phyloP scores from a whole-genome alignment of 164 flowering plant species.

The Stephania yunnanensis region DNA sequence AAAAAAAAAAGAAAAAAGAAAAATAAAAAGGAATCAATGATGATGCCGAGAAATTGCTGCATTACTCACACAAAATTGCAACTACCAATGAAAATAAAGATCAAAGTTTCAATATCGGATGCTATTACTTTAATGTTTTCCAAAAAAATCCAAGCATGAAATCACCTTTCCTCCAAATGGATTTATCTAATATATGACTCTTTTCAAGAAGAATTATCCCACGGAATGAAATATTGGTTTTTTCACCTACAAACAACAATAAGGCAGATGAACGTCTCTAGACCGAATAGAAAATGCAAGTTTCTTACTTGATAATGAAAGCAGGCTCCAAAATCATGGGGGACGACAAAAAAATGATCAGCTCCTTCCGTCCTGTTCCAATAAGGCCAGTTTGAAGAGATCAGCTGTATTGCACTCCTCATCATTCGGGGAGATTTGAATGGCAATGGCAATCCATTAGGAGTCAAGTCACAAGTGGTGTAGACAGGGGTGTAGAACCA shows the following conservation, averaged over 20 bases:
- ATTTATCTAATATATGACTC: not conserved
- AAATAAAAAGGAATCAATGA: not conserved
- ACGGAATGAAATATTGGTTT: not conserved
- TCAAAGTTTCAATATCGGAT: not conserved
- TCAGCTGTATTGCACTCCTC: constrained; percentile 94
- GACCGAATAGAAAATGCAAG: not conserved
- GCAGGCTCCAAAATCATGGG: constrained; percentile 96
- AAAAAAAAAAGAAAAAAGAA: not conserved
- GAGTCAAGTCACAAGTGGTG: constrained; percentile 88
- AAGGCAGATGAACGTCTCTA: not conserved
- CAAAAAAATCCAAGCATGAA: not conserved
- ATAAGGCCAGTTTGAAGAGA: constrained; percentile 91
- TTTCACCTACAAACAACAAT: no score
- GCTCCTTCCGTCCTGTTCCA: constrained; percentile 96
- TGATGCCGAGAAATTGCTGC: not conserved
- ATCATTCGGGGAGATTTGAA: constrained; percentile 97
- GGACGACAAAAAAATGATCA: constrained; percentile 87
- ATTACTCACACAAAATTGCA: no score
- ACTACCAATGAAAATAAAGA: not conserved
- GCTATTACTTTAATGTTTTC: no score
- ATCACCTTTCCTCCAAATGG: not conserved
- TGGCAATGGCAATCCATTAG: constrained; percentile 90
- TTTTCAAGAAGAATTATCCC: not conserved
- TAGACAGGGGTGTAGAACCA: constrained; percentile 97
- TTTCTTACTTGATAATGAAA: constrained; percentile 83